Percentiles rank a stretch among this genome's conserved stretches.
phyloP scores from a whole-genome alignment of 805 yeast genomes.

The Ogataea wickerhamii region DNA sequence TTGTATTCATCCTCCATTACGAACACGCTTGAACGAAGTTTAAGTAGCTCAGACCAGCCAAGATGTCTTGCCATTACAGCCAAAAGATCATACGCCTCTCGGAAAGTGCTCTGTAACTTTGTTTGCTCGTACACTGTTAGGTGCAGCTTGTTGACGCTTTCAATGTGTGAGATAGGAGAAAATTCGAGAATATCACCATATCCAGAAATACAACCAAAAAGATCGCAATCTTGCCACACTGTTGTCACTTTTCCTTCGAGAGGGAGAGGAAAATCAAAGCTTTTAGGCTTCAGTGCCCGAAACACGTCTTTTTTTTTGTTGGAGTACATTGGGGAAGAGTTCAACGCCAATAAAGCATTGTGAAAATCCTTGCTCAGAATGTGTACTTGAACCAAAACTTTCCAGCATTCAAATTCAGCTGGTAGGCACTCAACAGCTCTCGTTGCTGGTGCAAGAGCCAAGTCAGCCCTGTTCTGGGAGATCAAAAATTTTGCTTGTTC shows the following conservation, averaged over 20 bases:
- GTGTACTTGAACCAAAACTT: slow-evolving; percentile 56
- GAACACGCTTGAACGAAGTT: slow-evolving; percentile 65
- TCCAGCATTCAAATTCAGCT: slow-evolving; percentile 74
- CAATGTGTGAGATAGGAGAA: slow-evolving; percentile 33
- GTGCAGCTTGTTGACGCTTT: slow-evolving; percentile 45
- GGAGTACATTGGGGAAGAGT: slow-evolving; percentile 70
- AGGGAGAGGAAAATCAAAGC: slow-evolving; percentile 48
- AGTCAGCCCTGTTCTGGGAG: slow-evolving; percentile 45
- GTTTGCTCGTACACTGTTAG: slow-evolving; percentile 48
- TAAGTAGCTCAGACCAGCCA: slow-evolving; percentile 82
- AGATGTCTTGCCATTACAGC: slow-evolving; percentile 61
- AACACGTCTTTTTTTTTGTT: slow-evolving; percentile 43
- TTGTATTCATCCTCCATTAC: slow-evolving; percentile 74
- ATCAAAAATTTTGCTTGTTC: slow-evolving; percentile 65
- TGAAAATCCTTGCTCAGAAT: slow-evolving; percentile 51
- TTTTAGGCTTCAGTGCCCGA: slow-evolving; percentile 41
- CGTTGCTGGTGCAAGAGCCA: slow-evolving; percentile 58
- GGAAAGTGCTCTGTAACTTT: slow-evolving; percentile 48
- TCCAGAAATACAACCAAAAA: slow-evolving; percentile 32
- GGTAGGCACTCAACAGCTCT: slow-evolving; percentile 68
- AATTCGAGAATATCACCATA: slow-evolving; percentile 33
- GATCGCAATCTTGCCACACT: slow-evolving; percentile 42
- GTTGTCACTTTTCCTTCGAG: slow-evolving; percentile 47
- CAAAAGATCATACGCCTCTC: slow-evolving; percentile 63
- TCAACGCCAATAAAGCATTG: slow-evolving; percentile 63